Base-by-base conservation (phyloP, 2,329 filamentous ascomycete genomes). In the Monosporascus sp. region DNA sequence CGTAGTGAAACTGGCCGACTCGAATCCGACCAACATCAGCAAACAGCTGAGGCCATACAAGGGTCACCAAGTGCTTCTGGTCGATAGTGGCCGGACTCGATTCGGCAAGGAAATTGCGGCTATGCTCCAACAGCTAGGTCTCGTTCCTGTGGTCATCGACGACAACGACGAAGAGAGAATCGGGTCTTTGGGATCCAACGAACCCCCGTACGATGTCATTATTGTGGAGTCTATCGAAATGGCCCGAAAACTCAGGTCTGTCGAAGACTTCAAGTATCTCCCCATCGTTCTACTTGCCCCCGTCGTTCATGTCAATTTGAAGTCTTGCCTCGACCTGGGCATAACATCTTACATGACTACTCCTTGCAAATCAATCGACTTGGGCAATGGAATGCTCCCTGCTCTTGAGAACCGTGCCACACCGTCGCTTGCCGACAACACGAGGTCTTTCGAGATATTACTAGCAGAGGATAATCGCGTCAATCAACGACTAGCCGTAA, bases 281-380 rank as follows among this genome's bases (percentile, higher is more conserved):
- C 94, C 94, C 2, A 92, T 99, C 59, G 93, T 99, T 44, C 82
- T 97, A 56, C 75, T 97, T 46, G 94, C 91, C 45, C 91, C 93
- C 0, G 78, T 90, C 37, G 91, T 97, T 14, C 89, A 92, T 56
- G 90, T 97, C 60, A 95, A 86, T 69, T 79, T 99, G 62, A 96
- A 96, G 74, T 94, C 90, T 3, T 94, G 93, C 54, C 76, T 97
- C 54, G 94, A 97, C 68, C 81, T 97, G 58, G 93, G 94, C 57
- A 96, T 99, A 61, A 95, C 92, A n/a, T 97, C 92, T 49, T 97
- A 97, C 72, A 97, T 97, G 91, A 97, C 94, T 2, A 96, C 91
- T 17, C 94, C 94, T 8, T 97, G 94, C 72, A 82, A 93, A 65
- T 84, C 93, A 5, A 96, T 97, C 57, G 94, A 99, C 70, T 77